A percentile compares a stretch with the other conserved stretches of the same genome.
phyloP scores from a whole-genome alignment of 2,329 filamentous ascomycete species.

The Sclerotinia nivalis region DNA sequence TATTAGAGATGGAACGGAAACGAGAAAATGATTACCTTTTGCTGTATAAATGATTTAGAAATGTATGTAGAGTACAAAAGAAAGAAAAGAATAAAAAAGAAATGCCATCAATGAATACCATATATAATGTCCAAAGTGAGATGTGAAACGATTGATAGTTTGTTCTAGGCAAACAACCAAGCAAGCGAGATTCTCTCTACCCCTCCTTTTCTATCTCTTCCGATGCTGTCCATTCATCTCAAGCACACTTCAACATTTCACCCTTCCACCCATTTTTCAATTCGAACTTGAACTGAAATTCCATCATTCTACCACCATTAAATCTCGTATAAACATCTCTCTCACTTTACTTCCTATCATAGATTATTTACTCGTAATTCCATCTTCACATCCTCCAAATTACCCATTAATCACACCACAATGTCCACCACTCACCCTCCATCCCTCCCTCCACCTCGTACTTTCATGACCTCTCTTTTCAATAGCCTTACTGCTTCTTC shows the following conservation, averaged over 20 bases:
- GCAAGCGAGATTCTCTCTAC: conserved; percentile 11
- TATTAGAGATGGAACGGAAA: conserved; percentile 2
- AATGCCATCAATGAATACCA: not conserved
- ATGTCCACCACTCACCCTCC: not conserved
- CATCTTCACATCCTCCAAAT: not conserved
- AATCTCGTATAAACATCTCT: not conserved
- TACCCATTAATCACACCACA: not conserved
- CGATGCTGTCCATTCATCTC: not conserved
- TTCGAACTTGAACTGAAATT: not conserved
- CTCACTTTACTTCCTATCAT: not conserved
- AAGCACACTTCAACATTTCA: not conserved
- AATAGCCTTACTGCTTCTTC: conserved; percentile 31
- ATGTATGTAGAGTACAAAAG: conserved; percentile 8
- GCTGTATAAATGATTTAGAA: conserved; percentile 22
- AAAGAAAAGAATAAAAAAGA: not conserved
- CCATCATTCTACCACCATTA: not conserved
- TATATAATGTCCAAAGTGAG: not conserved
- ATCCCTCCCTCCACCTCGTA: conserved; percentile 35
- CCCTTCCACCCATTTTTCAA: not conserved
- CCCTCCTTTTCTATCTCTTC: conserved; percentile 4
- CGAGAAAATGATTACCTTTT: not conserved
- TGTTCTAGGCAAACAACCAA: not conserved
- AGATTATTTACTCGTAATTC: not conserved
- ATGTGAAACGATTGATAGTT: not conserved
- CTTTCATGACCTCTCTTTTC: conserved; percentile 38